A percentile compares a stretch with the other conserved stretches of the same genome.
Evolutionary conservation across 495 filamentous ascomycete genomes (phyloP).

Genomic region (Penicillium simplicissimum): DNA sequence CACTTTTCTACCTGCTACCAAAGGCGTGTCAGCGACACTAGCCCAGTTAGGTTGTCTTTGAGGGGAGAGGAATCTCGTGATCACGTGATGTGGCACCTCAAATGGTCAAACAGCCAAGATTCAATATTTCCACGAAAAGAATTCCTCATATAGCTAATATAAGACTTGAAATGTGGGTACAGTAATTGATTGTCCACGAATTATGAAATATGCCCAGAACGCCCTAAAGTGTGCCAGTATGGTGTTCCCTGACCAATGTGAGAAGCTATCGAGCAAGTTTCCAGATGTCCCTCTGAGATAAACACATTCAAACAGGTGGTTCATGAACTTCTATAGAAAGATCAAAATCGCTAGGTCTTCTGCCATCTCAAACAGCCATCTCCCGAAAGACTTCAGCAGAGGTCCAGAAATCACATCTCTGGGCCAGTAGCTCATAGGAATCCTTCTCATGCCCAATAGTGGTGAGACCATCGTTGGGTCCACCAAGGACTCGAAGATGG

Average conservation of each 20-base stretch:
- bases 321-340: background rate
- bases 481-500: slow-evolving; percentile 13
- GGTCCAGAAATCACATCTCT: slow-evolving; percentile 18
- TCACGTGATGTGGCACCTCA: background rate
- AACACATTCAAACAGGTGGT: too few relatives aligned
- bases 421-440: slow-evolving; percentile 8
- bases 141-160: background rate
- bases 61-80: background rate
- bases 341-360: background rate
- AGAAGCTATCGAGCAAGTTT: too few relatives aligned
- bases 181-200: background rate
- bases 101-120: too few relatives aligned
- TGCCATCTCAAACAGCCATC: background rate
- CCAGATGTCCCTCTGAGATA: too few relatives aligned
- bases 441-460: background rate
- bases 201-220: too few relatives aligned
- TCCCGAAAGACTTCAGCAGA: slow-evolving; percentile 9
- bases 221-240: too few relatives aligned
- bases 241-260: too few relatives aligned
- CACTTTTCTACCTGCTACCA: background rate
- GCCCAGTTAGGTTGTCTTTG: background rate
- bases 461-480: slow-evolving; percentile 3
- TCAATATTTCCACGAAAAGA: background rate
- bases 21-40: background rate
- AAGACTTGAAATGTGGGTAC: background rate